Conservation (phyloP, 768 basidiomycete genomes). For the Chiua virens region DNA sequence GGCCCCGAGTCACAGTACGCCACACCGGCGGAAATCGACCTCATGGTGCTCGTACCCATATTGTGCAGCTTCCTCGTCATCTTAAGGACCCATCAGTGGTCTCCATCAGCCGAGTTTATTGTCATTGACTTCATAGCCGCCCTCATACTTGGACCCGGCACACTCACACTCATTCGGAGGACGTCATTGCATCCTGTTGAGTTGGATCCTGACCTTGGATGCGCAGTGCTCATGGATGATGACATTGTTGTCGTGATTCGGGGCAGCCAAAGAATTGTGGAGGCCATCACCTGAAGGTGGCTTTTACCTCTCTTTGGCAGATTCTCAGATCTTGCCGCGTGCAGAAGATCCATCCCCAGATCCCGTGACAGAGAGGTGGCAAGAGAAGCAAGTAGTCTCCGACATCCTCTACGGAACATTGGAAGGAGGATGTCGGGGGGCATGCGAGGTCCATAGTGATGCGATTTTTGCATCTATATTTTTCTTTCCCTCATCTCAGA, state of each 20-base stretch:
- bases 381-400: constrained; percentile 8
- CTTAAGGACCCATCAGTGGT: constrained; percentile 7
- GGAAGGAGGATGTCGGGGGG: constrained; percentile 16
- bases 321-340: not conserved
- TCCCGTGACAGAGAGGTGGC: not conserved
- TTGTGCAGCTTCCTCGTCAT: constrained; percentile 9
- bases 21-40: constrained; percentile 10
- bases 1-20: constrained; percentile 7
- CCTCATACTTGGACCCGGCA: constrained; percentile 16
- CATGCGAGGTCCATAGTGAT: constrained; percentile 15
- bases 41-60: constrained; percentile 13
- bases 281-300: constrained; percentile 19
- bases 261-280: constrained; percentile 15
- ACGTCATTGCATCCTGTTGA: constrained; percentile 5
- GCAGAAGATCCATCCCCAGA: not conserved
- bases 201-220: constrained; percentile 11
- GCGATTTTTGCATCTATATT: constrained; percentile 9
- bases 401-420: constrained; percentile 6
- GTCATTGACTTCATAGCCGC: constrained; percentile 8
- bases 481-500: constrained; percentile 4
- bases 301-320: constrained; percentile 18
- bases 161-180: constrained; percentile 16
- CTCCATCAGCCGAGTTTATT: constrained; percentile 3
- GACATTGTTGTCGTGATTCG: constrained; percentile 12
- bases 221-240: constrained; percentile 20